Conservation (phyloP, 139 green algal genomes). For the Diplosphaera chodatii region DNA sequence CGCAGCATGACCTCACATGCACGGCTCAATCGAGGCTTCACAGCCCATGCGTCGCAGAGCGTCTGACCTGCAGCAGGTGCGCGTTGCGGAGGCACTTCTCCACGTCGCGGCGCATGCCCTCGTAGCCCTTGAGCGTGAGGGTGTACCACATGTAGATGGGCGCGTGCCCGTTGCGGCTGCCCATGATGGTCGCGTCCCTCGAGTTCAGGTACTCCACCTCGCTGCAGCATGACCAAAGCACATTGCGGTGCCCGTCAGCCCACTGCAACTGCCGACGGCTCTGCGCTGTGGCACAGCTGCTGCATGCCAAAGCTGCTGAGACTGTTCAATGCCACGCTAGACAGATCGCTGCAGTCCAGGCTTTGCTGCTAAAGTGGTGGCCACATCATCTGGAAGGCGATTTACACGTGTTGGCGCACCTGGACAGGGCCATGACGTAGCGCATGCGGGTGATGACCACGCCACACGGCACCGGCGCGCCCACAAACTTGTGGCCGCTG, state of each 20-base stretch:
- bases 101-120: constrained; percentile 81
- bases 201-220: constrained; percentile 94
- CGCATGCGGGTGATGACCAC: constrained; percentile 78
- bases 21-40: too few relatives aligned
- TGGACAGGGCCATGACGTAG: constrained; percentile 27
- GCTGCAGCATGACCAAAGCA: constrained; percentile 17
- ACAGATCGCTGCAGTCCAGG: too few relatives aligned
- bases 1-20: too few relatives aligned
- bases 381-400: too few relatives aligned
- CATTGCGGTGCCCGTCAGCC: too few relatives aligned
- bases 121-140: constrained; percentile 84
- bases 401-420: too few relatives aligned
- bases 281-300: too few relatives aligned
- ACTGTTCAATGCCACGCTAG: too few relatives aligned
- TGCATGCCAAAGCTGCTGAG: too few relatives aligned
- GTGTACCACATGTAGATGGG: constrained; percentile 97
- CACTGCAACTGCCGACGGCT: too few relatives aligned
- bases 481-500: constrained; percentile 94
- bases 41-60: too few relatives aligned
- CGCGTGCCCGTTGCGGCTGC: constrained; percentile 90
- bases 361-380: too few relatives aligned
- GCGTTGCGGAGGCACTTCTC: constrained; percentile 90
- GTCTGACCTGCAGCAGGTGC: constrained; percentile 61
- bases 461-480: constrained; percentile 85
- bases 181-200: constrained; percentile 96